Conservation (phyloP, 768 basidiomycete species). For the Boletus edulis region DNA sequence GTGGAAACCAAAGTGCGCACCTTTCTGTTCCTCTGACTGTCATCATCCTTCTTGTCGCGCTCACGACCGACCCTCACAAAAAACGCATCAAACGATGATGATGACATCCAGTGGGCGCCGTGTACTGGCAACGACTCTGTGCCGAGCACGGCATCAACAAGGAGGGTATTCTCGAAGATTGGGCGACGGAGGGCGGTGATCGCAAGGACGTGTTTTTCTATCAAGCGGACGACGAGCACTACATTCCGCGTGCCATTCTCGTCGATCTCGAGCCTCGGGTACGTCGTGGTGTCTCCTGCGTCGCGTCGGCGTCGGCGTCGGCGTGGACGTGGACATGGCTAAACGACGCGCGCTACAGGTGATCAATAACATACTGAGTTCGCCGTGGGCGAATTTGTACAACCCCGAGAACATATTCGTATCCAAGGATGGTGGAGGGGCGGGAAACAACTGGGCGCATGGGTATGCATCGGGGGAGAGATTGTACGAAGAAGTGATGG, state of each 20-base stretch:
- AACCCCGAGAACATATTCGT: slow-evolving; percentile 98
- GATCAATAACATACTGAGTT: slow-evolving; percentile 90
- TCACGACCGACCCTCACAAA: no score
- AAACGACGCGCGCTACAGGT: slow-evolving; percentile 52
- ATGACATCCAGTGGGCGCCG: slow-evolving; percentile 76
- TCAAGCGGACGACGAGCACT: slow-evolving; percentile 99
- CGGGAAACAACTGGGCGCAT: slow-evolving; percentile 98
- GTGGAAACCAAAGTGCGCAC: slow-evolving; percentile 82
- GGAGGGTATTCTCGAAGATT: slow-evolving; percentile 94
- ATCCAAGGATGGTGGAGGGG: slow-evolving; percentile 97
- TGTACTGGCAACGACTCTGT: slow-evolving; percentile 98
- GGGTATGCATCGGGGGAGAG: slow-evolving; percentile 89
- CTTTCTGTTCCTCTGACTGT: background rate
- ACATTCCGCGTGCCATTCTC: slow-evolving; percentile 94
- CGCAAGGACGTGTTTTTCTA: slow-evolving; percentile 99
- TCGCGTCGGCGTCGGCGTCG: background rate
- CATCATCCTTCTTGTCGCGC: no score
- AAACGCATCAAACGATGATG: background rate
- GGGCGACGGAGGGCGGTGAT: slow-evolving; percentile 94
- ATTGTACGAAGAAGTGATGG: slow-evolving; percentile 95
- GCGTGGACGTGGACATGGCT: background rate
- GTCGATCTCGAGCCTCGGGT: slow-evolving; percentile 97
- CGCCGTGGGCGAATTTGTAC: slow-evolving; percentile 82
- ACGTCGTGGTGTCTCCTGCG: slow-evolving; percentile 25
- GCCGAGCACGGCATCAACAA: slow-evolving; percentile 98